A percentile compares a stretch with the other conserved stretches of the same genome.
These are phyloP conservation scores for Fusarium ramigenum DNA, from an alignment of 2,329 filamentous ascomycete species.

Conservation along the genomic window DNA sequence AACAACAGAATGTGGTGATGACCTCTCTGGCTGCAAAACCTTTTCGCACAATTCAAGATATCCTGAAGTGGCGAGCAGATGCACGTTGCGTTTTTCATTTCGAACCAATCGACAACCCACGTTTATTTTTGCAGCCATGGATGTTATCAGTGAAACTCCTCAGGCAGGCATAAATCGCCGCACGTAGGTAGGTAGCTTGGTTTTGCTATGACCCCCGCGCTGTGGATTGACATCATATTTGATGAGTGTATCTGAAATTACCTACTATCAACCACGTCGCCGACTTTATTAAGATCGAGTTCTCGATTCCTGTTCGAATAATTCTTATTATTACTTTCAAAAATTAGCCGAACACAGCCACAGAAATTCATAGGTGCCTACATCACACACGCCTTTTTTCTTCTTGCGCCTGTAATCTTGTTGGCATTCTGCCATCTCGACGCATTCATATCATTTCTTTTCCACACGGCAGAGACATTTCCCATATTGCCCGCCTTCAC, in stretches of 20 bases:
- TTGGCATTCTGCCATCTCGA: conserved; percentile 7
- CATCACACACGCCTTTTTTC: background rate
- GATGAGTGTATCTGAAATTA: background rate
- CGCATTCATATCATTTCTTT: background rate
- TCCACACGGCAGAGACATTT: background rate
- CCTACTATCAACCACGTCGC: background rate
- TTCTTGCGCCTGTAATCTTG: background rate
- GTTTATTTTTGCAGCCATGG: background rate
- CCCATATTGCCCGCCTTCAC: background rate
- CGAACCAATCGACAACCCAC: conserved; percentile 20
- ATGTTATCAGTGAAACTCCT: conserved; percentile 10
- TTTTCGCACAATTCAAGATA: background rate
- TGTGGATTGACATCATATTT: conserved; percentile 33
- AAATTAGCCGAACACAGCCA: background rate
- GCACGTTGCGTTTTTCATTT: background rate
- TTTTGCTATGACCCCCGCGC: conserved; percentile 9
- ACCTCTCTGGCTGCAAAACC: background rate
- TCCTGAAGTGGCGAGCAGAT: conserved; percentile 11
- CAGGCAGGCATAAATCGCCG: background rate
- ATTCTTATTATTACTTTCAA: background rate
- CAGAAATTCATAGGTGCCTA: background rate
- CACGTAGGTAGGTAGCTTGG: background rate
- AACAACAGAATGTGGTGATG: conserved; percentile 15
- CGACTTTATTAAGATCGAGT: background rate
- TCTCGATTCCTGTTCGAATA: background rate